phyloP scores from a whole-genome alignment of 495 filamentous ascomycete species.

The Hypoxylon fuscum region DNA sequence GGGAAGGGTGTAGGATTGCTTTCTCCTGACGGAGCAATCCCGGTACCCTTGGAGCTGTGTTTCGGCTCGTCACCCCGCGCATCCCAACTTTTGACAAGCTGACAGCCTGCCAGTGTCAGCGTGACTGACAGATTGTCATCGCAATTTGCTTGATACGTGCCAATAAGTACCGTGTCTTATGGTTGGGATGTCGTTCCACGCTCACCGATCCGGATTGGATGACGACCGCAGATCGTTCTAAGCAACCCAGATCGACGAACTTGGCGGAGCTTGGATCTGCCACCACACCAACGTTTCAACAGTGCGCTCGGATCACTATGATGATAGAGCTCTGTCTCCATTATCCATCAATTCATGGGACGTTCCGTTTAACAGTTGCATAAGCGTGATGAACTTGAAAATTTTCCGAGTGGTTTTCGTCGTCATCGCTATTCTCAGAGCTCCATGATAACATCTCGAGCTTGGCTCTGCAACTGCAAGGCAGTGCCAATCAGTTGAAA shows the following conservation, averaged over 20 bases:
- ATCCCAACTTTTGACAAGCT: too few species aligned
- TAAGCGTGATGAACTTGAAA: conserved; percentile 5
- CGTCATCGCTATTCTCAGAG: not conserved
- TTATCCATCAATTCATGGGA: conserved; percentile 6
- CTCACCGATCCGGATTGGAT: conserved; percentile 19
- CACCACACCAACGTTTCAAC: conserved; percentile 35
- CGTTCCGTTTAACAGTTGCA: conserved; percentile 1
- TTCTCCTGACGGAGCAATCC: too few species aligned
- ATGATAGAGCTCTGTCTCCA: not conserved
- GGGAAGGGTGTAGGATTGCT: too few species aligned
- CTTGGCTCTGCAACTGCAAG: too few species aligned
- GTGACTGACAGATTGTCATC: conserved; percentile 14
- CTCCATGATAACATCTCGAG: too few species aligned
- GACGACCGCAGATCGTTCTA: conserved; percentile 12
- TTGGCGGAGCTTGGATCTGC: conserved; percentile 14
- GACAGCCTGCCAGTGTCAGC: conserved; percentile 3
- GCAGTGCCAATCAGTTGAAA: too few species aligned
- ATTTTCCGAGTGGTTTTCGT: conserved; percentile 4
- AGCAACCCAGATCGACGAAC: conserved; percentile 24
- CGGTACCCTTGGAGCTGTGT: too few species aligned
- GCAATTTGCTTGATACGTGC: conserved; percentile 13
- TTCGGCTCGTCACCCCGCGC: conserved; percentile 8
- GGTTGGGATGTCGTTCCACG: conserved; percentile 10
- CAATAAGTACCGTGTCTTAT: conserved; percentile 4
- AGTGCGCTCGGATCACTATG: conserved; percentile 24